Evolutionary conservation across 192 early-diverging fungal species (phyloP).

Genomic region (Rhizophagus prolifer): DNA sequence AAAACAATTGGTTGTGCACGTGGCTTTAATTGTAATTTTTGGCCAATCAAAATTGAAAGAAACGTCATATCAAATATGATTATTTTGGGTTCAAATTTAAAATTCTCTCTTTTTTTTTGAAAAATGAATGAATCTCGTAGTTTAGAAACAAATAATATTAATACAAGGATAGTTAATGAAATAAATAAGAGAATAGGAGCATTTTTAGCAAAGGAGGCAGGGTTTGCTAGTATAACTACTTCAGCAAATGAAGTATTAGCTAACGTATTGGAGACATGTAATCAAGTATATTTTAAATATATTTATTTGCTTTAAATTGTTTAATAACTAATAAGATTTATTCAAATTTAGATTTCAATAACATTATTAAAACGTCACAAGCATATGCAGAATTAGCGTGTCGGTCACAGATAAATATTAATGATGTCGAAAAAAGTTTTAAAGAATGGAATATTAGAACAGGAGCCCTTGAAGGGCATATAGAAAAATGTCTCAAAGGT

Average conservation of each 20-base stretch:
- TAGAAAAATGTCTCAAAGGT: conserved; percentile 38
- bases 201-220: conserved; percentile 20
- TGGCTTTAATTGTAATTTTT: too few species aligned
- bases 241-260: conserved; percentile 17
- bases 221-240: conserved; percentile 12
- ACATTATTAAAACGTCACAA: conserved; percentile 34
- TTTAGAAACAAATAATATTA: background rate
- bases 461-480: conserved; percentile 39
- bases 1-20: too few species aligned
- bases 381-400: conserved; percentile 53
- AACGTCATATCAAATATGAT: too few species aligned
- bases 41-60: too few species aligned
- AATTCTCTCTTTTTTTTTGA: background rate
- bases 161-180: conserved; percentile 14
- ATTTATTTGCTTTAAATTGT: background rate
- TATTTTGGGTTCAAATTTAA: too few species aligned
- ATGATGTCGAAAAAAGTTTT: conserved; percentile 50
- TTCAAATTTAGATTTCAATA: background rate
- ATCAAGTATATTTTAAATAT: background rate
- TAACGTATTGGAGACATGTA: background rate
- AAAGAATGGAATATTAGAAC: conserved; percentile 40
- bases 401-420: conserved; percentile 48
- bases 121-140: background rate
- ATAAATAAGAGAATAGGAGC: conserved; percentile 10
- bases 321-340: background rate